These are phyloP conservation scores for Trichoderma reesei DNA, from an alignment of 495 filamentous ascomycete genomes.

Conservation along the genomic window DNA sequence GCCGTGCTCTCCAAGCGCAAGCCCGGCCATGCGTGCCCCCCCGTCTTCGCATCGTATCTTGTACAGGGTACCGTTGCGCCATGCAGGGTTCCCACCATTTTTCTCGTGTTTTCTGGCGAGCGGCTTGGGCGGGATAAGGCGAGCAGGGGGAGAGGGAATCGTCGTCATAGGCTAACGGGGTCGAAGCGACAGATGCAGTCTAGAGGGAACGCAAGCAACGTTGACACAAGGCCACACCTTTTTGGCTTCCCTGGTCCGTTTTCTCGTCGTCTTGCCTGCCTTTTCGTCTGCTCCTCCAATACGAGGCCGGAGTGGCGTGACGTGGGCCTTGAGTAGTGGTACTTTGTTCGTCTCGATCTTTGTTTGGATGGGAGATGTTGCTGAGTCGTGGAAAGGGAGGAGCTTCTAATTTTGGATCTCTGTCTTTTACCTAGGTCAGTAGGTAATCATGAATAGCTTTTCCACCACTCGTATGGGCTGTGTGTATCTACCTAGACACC, in stretches of 20 bases:
- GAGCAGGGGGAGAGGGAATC: neutral
- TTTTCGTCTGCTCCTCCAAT: neutral
- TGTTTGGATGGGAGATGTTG: neutral
- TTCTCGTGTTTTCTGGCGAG: neutral
- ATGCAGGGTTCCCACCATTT: neutral
- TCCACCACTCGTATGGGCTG: too few relatives aligned
- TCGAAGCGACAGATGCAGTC: neutral
- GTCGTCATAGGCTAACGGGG: constrained; percentile 1
- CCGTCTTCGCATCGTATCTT: constrained; percentile 5
- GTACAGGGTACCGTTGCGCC: neutral
- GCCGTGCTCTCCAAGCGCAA: neutral
- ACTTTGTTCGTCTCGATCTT: neutral
- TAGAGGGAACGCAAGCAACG: neutral
- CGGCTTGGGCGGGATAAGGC: neutral
- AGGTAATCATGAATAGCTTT: too few relatives aligned
- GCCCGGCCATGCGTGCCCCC: neutral
- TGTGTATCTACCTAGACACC: too few relatives aligned
- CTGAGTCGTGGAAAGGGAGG: too few relatives aligned
- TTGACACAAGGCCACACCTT: neutral
- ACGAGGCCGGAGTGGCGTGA: constrained; percentile 7
- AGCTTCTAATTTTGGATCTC: too few relatives aligned
- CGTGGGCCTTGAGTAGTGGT: neutral
- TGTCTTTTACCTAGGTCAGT: too few relatives aligned
- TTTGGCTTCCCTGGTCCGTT: neutral
- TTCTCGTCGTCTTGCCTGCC: neutral